phyloP scores from a whole-genome alignment of 1,139 yeast genomes.

The Protomyces inouyei region DNA sequence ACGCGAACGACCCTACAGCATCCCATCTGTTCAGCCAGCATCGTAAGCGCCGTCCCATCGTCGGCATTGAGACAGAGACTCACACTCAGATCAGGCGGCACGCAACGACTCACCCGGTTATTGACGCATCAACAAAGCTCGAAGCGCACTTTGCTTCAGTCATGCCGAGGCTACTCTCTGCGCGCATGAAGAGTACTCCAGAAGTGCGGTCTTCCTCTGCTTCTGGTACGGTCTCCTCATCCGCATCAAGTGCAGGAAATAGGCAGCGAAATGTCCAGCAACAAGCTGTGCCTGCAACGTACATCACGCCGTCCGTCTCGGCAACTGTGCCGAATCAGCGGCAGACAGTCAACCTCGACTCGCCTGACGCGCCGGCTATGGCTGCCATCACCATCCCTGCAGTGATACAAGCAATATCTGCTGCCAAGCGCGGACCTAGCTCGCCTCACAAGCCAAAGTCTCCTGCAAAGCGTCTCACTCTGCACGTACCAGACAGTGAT shows the following conservation, averaged over 20 bases:
- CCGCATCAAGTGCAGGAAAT: not conserved
- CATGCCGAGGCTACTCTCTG: constrained; percentile 18
- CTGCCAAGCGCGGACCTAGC: constrained; percentile 9
- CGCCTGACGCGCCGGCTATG: not conserved
- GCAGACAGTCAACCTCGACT: constrained; percentile 10
- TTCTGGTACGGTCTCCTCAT: not conserved
- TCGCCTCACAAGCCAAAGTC: constrained; percentile 17
- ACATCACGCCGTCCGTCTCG: constrained; percentile 7
- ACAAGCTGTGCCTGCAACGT: not conserved
- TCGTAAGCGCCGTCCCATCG: not conserved
- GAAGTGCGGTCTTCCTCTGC: not conserved
- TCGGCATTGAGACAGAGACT: no score
- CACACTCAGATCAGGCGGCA: no score
- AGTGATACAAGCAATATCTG: not conserved
- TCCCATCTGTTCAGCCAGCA: not conserved
- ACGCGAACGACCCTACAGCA: not conserved
- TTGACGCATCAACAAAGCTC: not conserved
- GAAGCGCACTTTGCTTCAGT: constrained; percentile 1
- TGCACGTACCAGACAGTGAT: constrained; percentile 1
- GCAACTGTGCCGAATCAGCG: constrained; percentile 3
- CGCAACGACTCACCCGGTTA: not conserved
- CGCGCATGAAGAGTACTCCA: not conserved
- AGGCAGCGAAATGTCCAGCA: not conserved
- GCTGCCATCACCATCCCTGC: not conserved
- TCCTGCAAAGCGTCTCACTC: constrained; percentile 13